phyloP scores from a whole-genome alignment of 2,329 filamentous ascomycete species.

The Pestalotiopsis sp. region DNA sequence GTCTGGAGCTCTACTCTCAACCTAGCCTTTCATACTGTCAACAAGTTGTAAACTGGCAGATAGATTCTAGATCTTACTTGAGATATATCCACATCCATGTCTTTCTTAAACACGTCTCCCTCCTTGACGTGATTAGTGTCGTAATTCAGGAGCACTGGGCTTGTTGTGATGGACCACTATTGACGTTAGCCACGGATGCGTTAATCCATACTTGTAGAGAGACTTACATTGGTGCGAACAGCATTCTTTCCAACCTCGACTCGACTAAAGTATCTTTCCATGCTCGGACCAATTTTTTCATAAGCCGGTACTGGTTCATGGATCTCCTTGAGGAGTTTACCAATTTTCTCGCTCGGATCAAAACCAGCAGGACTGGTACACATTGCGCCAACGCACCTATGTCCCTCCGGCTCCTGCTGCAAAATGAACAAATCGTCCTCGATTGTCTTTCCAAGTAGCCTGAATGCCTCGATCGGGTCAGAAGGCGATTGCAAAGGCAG shows the following conservation, averaged over 20 bases:
- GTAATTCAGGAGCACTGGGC: constrained; percentile 39
- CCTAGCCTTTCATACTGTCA: background rate
- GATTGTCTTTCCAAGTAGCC: constrained; percentile 47
- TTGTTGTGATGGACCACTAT: constrained; percentile 8
- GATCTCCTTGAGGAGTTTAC: constrained; percentile 46
- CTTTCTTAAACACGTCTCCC: constrained; percentile 31
- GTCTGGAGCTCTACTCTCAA: constrained; percentile 47
- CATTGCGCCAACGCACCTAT: constrained; percentile 47
- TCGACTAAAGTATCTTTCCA: constrained; percentile 54
- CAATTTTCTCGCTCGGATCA: constrained; percentile 50
- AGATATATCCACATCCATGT: constrained; percentile 38
- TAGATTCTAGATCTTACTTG: constrained; percentile 25
- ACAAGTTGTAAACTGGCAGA: too few relatives aligned
- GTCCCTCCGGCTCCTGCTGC: constrained; percentile 39
- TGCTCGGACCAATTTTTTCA: constrained; percentile 53
- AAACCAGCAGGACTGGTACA: constrained; percentile 56
- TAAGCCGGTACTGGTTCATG: constrained; percentile 55
- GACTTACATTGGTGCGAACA: constrained; percentile 50
- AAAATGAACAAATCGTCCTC: constrained; percentile 58
- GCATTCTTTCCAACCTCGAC: constrained; percentile 48
- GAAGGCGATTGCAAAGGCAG: constrained; percentile 18
- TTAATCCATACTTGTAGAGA: background rate
- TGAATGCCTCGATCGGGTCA: constrained; percentile 32
- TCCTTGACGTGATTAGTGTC: constrained; percentile 37
- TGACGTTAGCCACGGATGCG: background rate